phyloP scores from a whole-genome alignment of 345 rosid genomes.

The Corchorus capsularis region DNA sequence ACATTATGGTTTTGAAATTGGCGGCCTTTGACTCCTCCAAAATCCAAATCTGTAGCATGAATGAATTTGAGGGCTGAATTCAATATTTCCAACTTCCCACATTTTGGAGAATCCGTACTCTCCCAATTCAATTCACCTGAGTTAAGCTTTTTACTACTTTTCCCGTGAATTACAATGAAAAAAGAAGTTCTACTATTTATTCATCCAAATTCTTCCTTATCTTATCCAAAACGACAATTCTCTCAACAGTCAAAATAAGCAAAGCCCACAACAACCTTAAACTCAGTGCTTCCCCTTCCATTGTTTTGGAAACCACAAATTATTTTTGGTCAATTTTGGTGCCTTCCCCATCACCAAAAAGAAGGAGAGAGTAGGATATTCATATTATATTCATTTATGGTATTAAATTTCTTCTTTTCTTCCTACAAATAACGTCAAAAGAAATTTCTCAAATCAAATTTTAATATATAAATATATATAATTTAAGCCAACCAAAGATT shows the following conservation, averaged over 20 bases:
- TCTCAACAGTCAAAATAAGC: not conserved
- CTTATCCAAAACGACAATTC: slow-evolving; percentile 14
- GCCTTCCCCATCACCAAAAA: slow-evolving; percentile 3
- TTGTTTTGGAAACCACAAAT: not conserved
- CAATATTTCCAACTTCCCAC: not conserved
- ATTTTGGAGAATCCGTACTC: not conserved
- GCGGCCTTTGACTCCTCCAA: no score
- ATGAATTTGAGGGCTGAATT: not conserved
- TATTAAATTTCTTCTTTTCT: no score
- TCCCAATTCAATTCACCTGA: no score
- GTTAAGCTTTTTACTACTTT: not conserved
- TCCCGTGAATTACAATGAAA: not conserved
- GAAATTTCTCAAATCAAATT: no score
- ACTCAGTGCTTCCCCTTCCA: not conserved
- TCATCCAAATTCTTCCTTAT: not conserved
- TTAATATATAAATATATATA: no score
- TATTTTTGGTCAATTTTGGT: slow-evolving; percentile 24
- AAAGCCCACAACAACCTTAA: not conserved
- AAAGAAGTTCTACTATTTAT: not conserved
- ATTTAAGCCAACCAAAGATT: no score
- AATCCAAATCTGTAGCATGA: not conserved
- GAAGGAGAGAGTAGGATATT: no score
- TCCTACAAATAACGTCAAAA: no score
- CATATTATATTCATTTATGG: no score
- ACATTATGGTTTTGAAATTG: no score